phyloP scores from a whole-genome alignment of 2,329 filamentous ascomycete species.

The Fusarium sp. region DNA sequence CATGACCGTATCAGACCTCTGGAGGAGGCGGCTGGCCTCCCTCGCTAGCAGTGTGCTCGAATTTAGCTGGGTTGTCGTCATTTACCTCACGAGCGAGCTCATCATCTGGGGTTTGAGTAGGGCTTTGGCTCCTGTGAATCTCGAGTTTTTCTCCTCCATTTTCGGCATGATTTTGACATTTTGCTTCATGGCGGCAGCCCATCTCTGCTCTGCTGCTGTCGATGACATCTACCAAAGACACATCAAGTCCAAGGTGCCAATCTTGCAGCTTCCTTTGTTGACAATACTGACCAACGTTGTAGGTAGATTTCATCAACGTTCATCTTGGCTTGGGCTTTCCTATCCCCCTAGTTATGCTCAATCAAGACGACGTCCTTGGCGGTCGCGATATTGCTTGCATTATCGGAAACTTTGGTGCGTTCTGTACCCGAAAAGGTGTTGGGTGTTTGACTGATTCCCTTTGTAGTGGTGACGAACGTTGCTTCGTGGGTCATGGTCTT shows the following conservation, averaged over 20 bases:
- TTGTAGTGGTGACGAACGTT: constrained; percentile 48
- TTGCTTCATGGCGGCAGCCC: constrained; percentile 45
- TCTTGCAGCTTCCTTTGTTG: accelerated
- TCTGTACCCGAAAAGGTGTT: accelerated
- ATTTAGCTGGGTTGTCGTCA: constrained; percentile 47
- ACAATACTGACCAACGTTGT: constrained; percentile 5
- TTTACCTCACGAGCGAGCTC: constrained; percentile 56
- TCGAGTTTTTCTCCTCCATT: constrained; percentile 60
- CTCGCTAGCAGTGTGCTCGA: constrained; percentile 15
- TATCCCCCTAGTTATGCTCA: constrained; percentile 59
- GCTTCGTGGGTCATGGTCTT: constrained; percentile 50
- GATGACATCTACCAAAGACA: constrained; percentile 45
- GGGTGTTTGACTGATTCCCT: constrained; percentile 15
- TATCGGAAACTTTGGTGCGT: constrained; percentile 56
- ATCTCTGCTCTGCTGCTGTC: constrained; percentile 20
- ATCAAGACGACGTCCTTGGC: constrained; percentile 47
- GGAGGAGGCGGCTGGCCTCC: constrained; percentile 27
- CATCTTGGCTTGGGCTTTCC: constrained; percentile 62
- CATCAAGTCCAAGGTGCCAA: constrained; percentile 49
- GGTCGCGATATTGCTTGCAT: constrained; percentile 52
- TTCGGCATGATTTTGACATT: constrained; percentile 57
- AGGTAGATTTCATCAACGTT: constrained; percentile 61
- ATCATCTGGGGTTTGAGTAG: constrained; percentile 56
- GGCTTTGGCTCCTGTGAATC: constrained; percentile 44
- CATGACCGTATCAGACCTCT: constrained; percentile 32